phyloP scores from a whole-genome alignment of 345 rosid genomes.

The Limnanthes douglasii region DNA sequence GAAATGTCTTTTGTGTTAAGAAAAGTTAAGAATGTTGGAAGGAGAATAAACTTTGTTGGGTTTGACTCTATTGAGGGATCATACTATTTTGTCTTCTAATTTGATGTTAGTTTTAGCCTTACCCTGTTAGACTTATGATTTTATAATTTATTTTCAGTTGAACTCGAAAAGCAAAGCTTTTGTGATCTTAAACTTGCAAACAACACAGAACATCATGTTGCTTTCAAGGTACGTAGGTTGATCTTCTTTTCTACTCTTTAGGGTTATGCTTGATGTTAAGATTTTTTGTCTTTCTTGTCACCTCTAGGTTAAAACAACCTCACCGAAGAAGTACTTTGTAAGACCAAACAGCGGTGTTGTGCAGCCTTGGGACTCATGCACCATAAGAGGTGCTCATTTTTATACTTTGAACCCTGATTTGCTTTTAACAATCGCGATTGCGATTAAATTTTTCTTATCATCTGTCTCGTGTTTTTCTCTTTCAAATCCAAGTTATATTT shows the following conservation, averaged over 20 bases:
- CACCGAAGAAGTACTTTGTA: slow-evolving; percentile 73
- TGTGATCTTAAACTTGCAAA: slow-evolving; percentile 37
- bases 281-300: slow-evolving; percentile 1
- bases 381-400: slow-evolving; percentile 33
- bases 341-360: slow-evolving; percentile 55
- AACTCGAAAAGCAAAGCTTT: slow-evolving; percentile 29
- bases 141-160: slow-evolving; percentile 23
- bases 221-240: slow-evolving; percentile 32
- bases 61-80: not conserved
- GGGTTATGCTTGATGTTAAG: not conserved
- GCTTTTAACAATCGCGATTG: too few relatives aligned
- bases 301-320: slow-evolving; percentile 63
- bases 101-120: slow-evolving; percentile 3
- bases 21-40: not conserved
- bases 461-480: too few relatives aligned
- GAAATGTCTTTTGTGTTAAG: not conserved
- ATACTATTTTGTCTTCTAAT: too few relatives aligned
- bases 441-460: too few relatives aligned
- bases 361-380: slow-evolving; percentile 38
- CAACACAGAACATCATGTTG: slow-evolving; percentile 41
- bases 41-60: slow-evolving; percentile 1
- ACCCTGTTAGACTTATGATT: not conserved
- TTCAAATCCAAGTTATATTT: too few relatives aligned
- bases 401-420: too few relatives aligned
- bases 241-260: not conserved